A percentile compares a stretch with the other conserved stretches of the same genome.
These are phyloP conservation scores for Raphanus sativus DNA, from an alignment of 345 rosid species.

Conservation along the genomic window DNA sequence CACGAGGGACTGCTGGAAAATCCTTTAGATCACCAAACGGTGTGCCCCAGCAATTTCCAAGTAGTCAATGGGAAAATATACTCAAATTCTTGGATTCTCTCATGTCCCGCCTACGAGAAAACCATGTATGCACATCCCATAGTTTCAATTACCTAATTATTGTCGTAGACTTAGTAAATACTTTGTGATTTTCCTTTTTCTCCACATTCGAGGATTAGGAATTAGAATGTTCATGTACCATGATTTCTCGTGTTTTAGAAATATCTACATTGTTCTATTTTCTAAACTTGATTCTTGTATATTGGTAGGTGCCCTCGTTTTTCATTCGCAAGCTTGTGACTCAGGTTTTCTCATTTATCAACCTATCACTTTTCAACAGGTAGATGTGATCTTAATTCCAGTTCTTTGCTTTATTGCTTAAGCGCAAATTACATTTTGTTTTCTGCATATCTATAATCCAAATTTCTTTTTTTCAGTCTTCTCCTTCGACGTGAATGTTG, in stretches of 20 bases:
- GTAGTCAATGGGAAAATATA: conserved; percentile 88
- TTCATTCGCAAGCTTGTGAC: conserved; percentile 94
- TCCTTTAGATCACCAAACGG: conserved; percentile 74
- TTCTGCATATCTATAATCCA: neutral
- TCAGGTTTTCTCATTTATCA: conserved; percentile 97
- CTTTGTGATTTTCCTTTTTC: conserved; percentile 2
- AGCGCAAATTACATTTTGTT: conserved; percentile 3
- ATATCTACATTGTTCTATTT: neutral
- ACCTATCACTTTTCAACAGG: conserved; percentile 96
- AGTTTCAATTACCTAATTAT: neutral
- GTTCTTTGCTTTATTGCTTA: neutral
- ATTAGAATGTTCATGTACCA: conserved; percentile 11
- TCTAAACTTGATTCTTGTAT: conserved; percentile 28
- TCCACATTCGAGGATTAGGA: conserved; percentile 6
- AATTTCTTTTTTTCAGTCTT: conserved; percentile 57
- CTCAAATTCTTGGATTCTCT: conserved; percentile 89
- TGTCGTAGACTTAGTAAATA: neutral
- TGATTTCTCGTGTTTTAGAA: conserved; percentile 8
- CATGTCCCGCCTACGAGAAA: conserved; percentile 66
- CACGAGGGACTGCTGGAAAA: conserved; percentile 72
- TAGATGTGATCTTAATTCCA: conserved; percentile 28
- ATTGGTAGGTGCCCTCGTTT: conserved; percentile 82
- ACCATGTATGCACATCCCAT: conserved; percentile 64
- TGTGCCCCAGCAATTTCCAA: conserved; percentile 54
- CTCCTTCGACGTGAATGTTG: conserved; percentile 95